Evolutionary conservation across 2,329 filamentous ascomycete species (phyloP), one percentile per base, ranked within the genome.

Genomic region (Torrubiellomyces zombiae): DNA sequence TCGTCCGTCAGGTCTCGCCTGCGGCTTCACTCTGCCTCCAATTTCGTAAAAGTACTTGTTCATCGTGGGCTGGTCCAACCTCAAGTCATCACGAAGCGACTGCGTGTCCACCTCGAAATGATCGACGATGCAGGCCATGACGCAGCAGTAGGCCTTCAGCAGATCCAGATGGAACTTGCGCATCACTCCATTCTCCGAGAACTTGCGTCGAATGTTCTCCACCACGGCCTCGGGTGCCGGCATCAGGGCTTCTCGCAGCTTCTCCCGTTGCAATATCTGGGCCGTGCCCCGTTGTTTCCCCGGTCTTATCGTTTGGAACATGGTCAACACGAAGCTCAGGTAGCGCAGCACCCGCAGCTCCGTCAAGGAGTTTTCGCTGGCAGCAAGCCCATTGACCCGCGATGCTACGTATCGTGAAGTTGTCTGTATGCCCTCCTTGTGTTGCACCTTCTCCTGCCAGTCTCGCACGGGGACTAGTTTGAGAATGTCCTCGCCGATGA

Each of bases 41-140:
- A 89, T 72, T 47, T 86, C 80, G 23, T 58, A 53, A 47, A 79
- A 85, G 47, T 82, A 85, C 42, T 71, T 63, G 26, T 58, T 63
- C 39, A 86, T 71, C 42, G 69, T 58, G 50, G 68, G 75, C 47
- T 74, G 68, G 36, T 83, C 76, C 29, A 85, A 40, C 42, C 67
- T 65, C 31, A 89, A 50, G 43, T 89, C 81, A 32, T 77, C 68
- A 26, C 70, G 65, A 34, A 91, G 51, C 35, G 75, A 63, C 33
- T 63, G 64, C 6, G 73, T 73, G 39, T 85, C 73, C 28, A 80
- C 70, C 42, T 74, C 69, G 42, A 71, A 82, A 42, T 75, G 71
- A 39, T 83, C 76, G 11, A 83, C 55, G 32, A 80, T 67, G 44
- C 77, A 64, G 15, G 74, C 68, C 31, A 83, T 60, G 1, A 67